Conservation (phyloP, 2,329 filamentous ascomycete species). For the Fusarium pseudograminearum region DNA sequence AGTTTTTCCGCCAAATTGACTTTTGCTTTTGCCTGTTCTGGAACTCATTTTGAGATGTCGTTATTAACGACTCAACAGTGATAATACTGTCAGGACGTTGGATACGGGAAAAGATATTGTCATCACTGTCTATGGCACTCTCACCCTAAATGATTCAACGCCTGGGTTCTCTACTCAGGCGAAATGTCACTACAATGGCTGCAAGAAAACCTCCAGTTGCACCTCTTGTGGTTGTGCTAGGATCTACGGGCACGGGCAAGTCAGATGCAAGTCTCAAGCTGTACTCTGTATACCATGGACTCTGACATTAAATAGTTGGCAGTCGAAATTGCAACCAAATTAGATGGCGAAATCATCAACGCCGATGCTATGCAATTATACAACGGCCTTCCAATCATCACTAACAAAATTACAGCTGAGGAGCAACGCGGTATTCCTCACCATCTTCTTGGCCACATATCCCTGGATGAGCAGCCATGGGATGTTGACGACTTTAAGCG, state of each 20-base stretch:
- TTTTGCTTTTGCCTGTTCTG: slow-evolving; percentile 33
- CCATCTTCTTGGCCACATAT: slow-evolving; percentile 85
- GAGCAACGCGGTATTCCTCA: slow-evolving; percentile 87
- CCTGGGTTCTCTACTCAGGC: slow-evolving; percentile 44
- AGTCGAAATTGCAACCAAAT: slow-evolving; percentile 83
- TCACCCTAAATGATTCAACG: slow-evolving; percentile 47
- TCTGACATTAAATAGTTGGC: slow-evolving; percentile 72
- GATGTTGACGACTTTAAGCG: slow-evolving; percentile 81
- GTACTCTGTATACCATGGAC: neutral
- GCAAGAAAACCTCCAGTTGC: slow-evolving; percentile 55
- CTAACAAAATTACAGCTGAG: slow-evolving; percentile 84
- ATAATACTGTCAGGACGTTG: neutral
- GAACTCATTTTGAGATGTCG: slow-evolving; percentile 23
- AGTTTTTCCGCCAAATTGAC: slow-evolving; percentile 37
- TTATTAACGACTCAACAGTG: slow-evolving; percentile 7
- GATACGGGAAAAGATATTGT: neutral
- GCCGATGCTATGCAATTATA: slow-evolving; percentile 99
- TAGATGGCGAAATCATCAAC: slow-evolving; percentile 95
- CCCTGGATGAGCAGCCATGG: slow-evolving; percentile 83
- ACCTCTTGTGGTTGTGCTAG: slow-evolving; percentile 84
- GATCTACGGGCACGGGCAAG: slow-evolving; percentile 93
- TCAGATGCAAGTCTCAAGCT: slow-evolving; percentile 74
- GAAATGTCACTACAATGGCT: slow-evolving; percentile 58
- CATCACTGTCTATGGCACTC: slow-evolving; percentile 23
- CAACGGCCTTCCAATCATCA: slow-evolving; percentile 89